Evolutionary conservation across 2,329 filamentous ascomycete species (phyloP), one percentile per base, ranked within the genome.

Genomic region (Cladophialophora bantiana): DNA sequence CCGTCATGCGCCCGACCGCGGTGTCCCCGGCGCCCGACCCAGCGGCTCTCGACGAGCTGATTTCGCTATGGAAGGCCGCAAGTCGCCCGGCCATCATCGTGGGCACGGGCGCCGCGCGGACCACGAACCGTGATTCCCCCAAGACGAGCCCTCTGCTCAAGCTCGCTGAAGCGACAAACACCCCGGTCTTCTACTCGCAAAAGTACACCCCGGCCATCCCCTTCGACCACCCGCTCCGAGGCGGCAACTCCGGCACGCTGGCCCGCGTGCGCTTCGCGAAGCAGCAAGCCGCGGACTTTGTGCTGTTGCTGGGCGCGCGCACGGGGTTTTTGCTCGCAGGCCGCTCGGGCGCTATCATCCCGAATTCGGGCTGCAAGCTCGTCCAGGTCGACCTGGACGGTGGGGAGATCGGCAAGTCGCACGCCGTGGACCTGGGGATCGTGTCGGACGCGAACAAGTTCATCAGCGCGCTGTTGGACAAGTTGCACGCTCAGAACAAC

Each of bases 321-420:
- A 81, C 79, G 4, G 80, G 80, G 26, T 79, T 82, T 71, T 75
- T 78, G 31, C 75, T 82, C 0, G 80, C 75, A 4, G 78, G 78
- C 2, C 74, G 77, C 15, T 73, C 73, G 45, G 78, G 78, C 13
- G 75, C 74, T 34, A 75, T 81, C 40, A 75, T 83, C 7, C 80
- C 81, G 0, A 75, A 73, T 1, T 50, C 38, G 12, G 72, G 70
- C 26, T 80, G 78, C 69, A 78, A 75, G 40, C 70, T 82, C 15
- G 73, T 80, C 2, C 81, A 83, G 52, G 74, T 83, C 15, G 81
- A 83, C 63, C 71, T 78, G 5, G 81, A 82, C 56, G 79, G 78
- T 5, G 66, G 68, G 2, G 81, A 83, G 66, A 81, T 82, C 3
- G 80, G 80, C 2, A 77, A 79, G n/a, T 77, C 78, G 0, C 72